Base-by-base conservation (phyloP, 2,329 filamentous ascomycete genomes). In the Colletotrichum limetticola region DNA sequence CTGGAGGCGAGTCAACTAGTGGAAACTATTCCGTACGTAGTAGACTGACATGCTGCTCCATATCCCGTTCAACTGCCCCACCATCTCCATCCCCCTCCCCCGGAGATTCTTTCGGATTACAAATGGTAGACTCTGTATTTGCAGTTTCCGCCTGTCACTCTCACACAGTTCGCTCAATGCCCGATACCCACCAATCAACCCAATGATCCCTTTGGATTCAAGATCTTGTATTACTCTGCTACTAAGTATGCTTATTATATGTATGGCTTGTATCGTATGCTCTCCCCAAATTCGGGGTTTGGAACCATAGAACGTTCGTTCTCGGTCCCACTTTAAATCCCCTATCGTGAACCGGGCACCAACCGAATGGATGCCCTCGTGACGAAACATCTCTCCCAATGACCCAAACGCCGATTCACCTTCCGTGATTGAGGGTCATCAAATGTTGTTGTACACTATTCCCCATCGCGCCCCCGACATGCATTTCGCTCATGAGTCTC, bases 21-120 rank as follows among this genome's bases (percentile, higher is more conserved):
- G 37, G 37, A 42, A 42, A 53, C 59, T 61, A 72, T 35, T 14
- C 16, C 28, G 7, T 24, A 24, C 24, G 24, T 24, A 24, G 24
- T 24, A 46, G 16, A 7, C 26, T n/a, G 24, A 61, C n/a, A 56
- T 14, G n/a, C 42, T 55, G 70, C 60, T 72, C 70, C 70, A 70
- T 72, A 61, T 72, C 70, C 70, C 70, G 46, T 58, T 49, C 66
- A 35, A 65, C 37, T 60, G 66, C 56, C 55, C 70, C 60, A 49
- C 26, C 46, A n/a, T 59, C n/a, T n/a, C 55, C 66, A 55, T 57
- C 32, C 55, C 69, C 69, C 60, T 35, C 42, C 69, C 60, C 66
- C 66, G 66, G 70, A 67, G 70, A 70, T 65, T 72, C 46, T 72
- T 66, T 72, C 66, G 70, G 70, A 72, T 72, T 72, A 70, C 70